Conservation (phyloP, 352 stramenopile species). For the Lagenidium giganteum region DNA sequence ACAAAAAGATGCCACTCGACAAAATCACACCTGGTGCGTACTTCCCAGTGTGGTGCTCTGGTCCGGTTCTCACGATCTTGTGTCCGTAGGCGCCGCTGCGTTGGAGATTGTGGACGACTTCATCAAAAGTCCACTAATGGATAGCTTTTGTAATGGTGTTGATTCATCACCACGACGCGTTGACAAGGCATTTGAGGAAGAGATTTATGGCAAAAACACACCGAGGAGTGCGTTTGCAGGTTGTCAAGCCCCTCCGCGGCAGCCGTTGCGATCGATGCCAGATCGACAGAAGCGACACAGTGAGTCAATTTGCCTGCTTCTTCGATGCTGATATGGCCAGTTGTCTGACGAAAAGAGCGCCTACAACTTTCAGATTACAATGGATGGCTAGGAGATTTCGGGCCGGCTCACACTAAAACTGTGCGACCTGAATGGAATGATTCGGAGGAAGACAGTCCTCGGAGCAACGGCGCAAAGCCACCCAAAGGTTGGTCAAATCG, state of each 20-base stretch:
- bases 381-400: conserved; percentile 73
- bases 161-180: too few relatives aligned
- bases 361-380: conserved; percentile 45
- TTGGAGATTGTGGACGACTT: conserved; percentile 83
- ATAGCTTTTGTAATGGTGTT: conserved; percentile 44
- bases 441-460: conserved; percentile 19
- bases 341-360: too few relatives aligned
- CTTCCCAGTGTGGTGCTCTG: neutral
- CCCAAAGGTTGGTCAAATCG: too few relatives aligned
- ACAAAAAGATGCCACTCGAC: conserved; percentile 36
- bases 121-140: conserved; percentile 67
- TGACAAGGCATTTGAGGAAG: too few relatives aligned
- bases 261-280: too few relatives aligned
- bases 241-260: conserved; percentile 31
- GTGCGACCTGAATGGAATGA: conserved; percentile 46
- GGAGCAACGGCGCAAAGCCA: too few relatives aligned
- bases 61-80: neutral
- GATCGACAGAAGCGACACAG: conserved; percentile 19
- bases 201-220: conserved; percentile 48
- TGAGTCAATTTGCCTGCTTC: too few relatives aligned
- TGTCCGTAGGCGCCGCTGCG: conserved; percentile 44
- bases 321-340: too few relatives aligned
- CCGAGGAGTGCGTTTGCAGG: conserved; percentile 48
- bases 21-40: conserved; percentile 51
- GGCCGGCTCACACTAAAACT: conserved; percentile 65